Percentiles rank a stretch among this genome's conserved stretches.
These are phyloP conservation scores for Phascolomyces articulosus DNA, from an alignment of 371 early-diverging fungal species.

Conservation along the genomic window DNA sequence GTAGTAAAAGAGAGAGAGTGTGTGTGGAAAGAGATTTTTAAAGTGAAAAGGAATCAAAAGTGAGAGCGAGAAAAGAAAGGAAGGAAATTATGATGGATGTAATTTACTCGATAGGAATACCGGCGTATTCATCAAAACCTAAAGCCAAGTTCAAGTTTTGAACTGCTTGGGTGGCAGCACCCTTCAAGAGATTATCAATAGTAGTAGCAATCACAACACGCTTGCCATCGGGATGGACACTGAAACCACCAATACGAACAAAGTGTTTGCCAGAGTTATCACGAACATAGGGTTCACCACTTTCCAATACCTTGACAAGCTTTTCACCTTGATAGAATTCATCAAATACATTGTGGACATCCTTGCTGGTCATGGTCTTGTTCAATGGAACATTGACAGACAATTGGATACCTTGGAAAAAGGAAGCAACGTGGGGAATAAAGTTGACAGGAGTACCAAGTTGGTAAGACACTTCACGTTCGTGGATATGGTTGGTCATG, in stretches of 20 bases:
- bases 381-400: conserved; percentile 86
- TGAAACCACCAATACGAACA: conserved; percentile 92
- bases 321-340: conserved; percentile 78
- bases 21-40: too few relatives aligned
- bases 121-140: conserved; percentile 81
- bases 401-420: conserved; percentile 92
- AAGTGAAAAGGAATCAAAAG: too few relatives aligned
- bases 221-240: conserved; percentile 77
- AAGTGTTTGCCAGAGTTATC: conserved; percentile 87
- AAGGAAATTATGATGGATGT: too few relatives aligned
- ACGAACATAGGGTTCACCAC: conserved; percentile 82
- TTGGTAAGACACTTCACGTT: conserved; percentile 87
- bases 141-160: conserved; percentile 86
- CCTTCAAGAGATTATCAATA: conserved; percentile 96
- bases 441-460: conserved; percentile 71
- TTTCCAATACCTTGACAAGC: conserved; percentile 76
- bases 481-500: conserved; percentile 95
- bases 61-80: too few relatives aligned
- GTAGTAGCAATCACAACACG: conserved; percentile 90
- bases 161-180: conserved; percentile 95
- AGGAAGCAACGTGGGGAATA: conserved; percentile 91
- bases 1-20: not conserved
- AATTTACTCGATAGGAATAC: conserved; percentile 67
- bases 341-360: conserved; percentile 72
- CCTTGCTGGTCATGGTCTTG: conserved; percentile 63